These are phyloP conservation scores for Daldinia grandis DNA, from an alignment of 495 filamentous ascomycete species.

Conservation along the genomic window DNA sequence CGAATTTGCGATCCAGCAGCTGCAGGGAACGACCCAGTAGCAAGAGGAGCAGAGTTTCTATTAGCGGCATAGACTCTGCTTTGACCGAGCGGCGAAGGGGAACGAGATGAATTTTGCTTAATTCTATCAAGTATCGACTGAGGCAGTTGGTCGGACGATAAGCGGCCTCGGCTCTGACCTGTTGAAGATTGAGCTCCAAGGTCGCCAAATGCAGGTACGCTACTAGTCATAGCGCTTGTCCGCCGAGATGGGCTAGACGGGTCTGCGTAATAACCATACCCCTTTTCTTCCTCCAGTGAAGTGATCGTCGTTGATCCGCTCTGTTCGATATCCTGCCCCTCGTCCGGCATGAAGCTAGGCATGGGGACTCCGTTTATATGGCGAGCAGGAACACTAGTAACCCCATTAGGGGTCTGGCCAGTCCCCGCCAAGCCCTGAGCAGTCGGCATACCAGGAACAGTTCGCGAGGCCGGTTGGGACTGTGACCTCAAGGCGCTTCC, in stretches of 20 bases:
- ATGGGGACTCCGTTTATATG: slow-evolving; percentile 55
- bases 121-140: slow-evolving; percentile 61
- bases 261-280: slow-evolving; percentile 38
- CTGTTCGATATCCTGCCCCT: slow-evolving; percentile 51
- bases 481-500: slow-evolving; percentile 62
- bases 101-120: slow-evolving; percentile 57
- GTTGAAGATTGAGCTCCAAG: slow-evolving; percentile 43
- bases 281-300: slow-evolving; percentile 51
- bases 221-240: slow-evolving; percentile 47
- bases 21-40: slow-evolving; percentile 47
- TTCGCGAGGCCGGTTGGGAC: slow-evolving; percentile 64
- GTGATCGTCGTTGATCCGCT: slow-evolving; percentile 46
- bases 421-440: slow-evolving; percentile 35
- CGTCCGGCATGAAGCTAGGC: slow-evolving; percentile 60
- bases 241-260: slow-evolving; percentile 47
- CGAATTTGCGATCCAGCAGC: slow-evolving; percentile 40
- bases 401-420: slow-evolving; percentile 45
- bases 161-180: slow-evolving; percentile 49
- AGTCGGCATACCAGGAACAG: slow-evolving; percentile 28
- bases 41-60: slow-evolving; percentile 49
- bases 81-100: slow-evolving; percentile 63
- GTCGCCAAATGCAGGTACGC: slow-evolving; percentile 56
- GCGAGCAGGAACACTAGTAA: slow-evolving; percentile 45
- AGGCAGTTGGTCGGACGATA: slow-evolving; percentile 60
- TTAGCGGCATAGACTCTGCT: slow-evolving; percentile 55